Evolutionary conservation across 2,329 filamentous ascomycete genomes (phyloP).

Genomic region (Botryotinia narcissicola): DNA sequence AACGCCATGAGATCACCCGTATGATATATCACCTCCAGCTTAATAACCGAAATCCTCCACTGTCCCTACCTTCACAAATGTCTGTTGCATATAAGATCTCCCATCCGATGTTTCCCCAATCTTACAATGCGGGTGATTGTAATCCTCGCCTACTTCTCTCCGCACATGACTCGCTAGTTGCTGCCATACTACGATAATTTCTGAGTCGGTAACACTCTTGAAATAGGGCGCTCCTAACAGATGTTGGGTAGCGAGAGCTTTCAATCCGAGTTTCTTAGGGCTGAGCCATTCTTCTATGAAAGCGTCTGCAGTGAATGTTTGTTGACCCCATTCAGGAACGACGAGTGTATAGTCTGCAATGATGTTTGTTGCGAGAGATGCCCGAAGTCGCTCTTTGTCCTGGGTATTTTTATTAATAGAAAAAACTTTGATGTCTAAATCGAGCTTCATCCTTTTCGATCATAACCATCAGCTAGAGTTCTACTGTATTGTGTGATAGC

Average conservation of each 20-base stretch:
- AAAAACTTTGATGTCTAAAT: background rate
- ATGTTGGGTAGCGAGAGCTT: constrained; percentile 31
- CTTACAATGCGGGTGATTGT: constrained; percentile 25
- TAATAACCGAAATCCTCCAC: constrained; percentile 26
- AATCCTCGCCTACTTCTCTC: constrained; percentile 26
- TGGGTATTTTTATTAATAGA: background rate
- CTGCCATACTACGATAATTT: constrained; percentile 35
- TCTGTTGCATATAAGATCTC: constrained; percentile 29
- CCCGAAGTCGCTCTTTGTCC: background rate
- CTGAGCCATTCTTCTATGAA: constrained; percentile 27
- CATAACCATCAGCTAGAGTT: constrained; percentile 34
- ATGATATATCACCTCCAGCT: constrained; percentile 29
- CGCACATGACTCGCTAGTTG: constrained; percentile 33
- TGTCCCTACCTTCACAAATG: constrained; percentile 24
- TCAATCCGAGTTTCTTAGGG: constrained; percentile 24
- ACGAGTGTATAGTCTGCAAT: constrained; percentile 26
- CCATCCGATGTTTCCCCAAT: constrained; percentile 27
- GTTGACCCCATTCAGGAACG: constrained; percentile 25
- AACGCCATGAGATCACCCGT: constrained; percentile 26
- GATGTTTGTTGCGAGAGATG: constrained; percentile 24
- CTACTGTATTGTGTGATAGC: constrained; percentile 30
- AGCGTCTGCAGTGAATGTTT: constrained; percentile 22
- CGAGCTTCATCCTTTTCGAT: constrained; percentile 28
- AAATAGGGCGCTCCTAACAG: constrained; percentile 33
- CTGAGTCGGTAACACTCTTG: constrained; percentile 26